A percentile compares a stretch with the other conserved stretches of the same genome.
Conservation (phyloP, 2,329 filamentous ascomycete species). For the Mycosphaerella sp. region DNA sequence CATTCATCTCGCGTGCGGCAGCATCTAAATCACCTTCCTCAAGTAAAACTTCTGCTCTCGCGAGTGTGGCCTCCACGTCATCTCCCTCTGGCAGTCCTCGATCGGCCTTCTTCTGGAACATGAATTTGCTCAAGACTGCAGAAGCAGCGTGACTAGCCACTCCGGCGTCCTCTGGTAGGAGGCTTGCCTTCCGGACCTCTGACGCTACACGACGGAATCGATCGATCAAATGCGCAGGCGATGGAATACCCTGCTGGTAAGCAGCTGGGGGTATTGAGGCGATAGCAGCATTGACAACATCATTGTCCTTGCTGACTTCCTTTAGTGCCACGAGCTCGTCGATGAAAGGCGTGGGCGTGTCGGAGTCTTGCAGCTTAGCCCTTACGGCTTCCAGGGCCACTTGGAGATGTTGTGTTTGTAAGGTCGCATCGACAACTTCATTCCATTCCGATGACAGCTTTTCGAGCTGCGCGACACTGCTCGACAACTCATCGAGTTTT, state of each 20-base stretch:
- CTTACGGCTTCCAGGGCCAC: conserved; percentile 92
- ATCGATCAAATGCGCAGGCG: conserved; percentile 79
- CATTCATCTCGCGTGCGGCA: conserved; percentile 92
- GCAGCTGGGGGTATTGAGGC: conserved; percentile 91
- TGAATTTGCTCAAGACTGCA: conserved; percentile 81
- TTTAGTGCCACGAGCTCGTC: conserved; percentile 90
- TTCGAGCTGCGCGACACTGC: conserved; percentile 75
- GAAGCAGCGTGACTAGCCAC: conserved; percentile 91
- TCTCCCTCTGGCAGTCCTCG: conserved; percentile 68
- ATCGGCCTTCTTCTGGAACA: conserved; percentile 75
- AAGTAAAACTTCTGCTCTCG: conserved; percentile 78
- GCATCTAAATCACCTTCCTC: conserved; percentile 90
- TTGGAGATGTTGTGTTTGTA: conserved; percentile 92
- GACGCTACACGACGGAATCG: conserved; percentile 87
- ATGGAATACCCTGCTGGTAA: conserved; percentile 87
- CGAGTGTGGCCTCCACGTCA: conserved; percentile 90
- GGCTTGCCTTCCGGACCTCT: conserved; percentile 89
- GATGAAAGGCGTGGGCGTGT: conserved; percentile 73
- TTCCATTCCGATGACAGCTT: conserved; percentile 85
- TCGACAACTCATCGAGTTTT: conserved; percentile 73
- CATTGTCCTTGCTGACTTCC: conserved; percentile 73
- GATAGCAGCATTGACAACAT: conserved; percentile 83
- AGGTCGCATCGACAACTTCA: conserved; percentile 78
- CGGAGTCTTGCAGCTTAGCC: conserved; percentile 68
- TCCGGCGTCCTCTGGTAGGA: conserved; percentile 88